Percentiles rank a stretch among this genome's conserved stretches.
phyloP scores from a whole-genome alignment of 1,284 basidiomycete genomes.

The Pseudozyma thailandica region DNA sequence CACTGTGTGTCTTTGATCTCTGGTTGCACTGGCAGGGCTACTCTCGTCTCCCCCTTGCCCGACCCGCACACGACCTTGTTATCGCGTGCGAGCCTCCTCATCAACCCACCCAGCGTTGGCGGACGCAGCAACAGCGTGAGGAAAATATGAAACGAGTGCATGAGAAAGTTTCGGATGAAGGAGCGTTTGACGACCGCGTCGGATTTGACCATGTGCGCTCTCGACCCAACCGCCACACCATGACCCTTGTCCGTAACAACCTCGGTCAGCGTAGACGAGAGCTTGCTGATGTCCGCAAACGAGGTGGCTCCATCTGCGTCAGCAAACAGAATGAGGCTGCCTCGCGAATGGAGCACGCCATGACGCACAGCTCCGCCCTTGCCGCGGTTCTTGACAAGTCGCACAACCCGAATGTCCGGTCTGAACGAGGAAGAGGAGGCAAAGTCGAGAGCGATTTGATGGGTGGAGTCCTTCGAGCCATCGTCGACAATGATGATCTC shows the following conservation, averaged over 20 bases:
- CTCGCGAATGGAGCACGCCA: slow-evolving; percentile 76
- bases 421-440: slow-evolving; percentile 72
- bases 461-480: slow-evolving; percentile 82
- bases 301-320: slow-evolving; percentile 92
- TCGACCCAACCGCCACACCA: slow-evolving; percentile 79
- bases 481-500: slow-evolving; percentile 91
- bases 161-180: slow-evolving; percentile 84
- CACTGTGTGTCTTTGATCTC: slow-evolving; percentile 93
- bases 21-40: slow-evolving; percentile 72
- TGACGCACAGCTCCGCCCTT: slow-evolving; percentile 93
- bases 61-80: background rate
- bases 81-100: background rate
- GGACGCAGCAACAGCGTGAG: slow-evolving; percentile 57
- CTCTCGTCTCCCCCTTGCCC: background rate
- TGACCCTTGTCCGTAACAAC: slow-evolving; percentile 70
- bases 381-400: slow-evolving; percentile 82
- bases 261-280: slow-evolving; percentile 76
- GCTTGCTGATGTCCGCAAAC: slow-evolving; percentile 80
- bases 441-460: slow-evolving; percentile 75
- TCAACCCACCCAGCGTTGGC: slow-evolving; percentile 29
- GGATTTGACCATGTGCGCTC: slow-evolving; percentile 89
- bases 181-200: slow-evolving; percentile 95
- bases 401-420: slow-evolving; percentile 78
- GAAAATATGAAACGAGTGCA: slow-evolving; percentile 83
- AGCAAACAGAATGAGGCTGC: slow-evolving; percentile 83